These are phyloP conservation scores for Penicillium sp. DNA, from an alignment of 2,329 filamentous ascomycete species.

Conservation along the genomic window DNA sequence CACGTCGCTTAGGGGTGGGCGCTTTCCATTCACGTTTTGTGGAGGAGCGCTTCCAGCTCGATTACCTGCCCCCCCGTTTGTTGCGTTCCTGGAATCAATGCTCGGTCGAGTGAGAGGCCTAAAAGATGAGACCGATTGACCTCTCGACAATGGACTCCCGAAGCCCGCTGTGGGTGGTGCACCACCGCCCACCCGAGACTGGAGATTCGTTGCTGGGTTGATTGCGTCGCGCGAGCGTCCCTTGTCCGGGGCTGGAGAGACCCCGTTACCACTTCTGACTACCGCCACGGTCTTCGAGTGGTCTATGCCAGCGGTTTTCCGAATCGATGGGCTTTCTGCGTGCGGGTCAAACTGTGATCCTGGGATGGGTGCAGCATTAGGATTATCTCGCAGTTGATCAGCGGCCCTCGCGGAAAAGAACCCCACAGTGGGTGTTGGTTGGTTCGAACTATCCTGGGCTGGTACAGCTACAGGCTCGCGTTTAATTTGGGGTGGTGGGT, in stretches of 20 bases:
- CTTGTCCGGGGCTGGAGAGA: conserved; percentile 28
- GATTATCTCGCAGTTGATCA: conserved; percentile 50
- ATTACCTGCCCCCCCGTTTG: conserved; percentile 15
- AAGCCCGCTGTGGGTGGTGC: conserved; percentile 16
- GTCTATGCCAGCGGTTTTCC: conserved; percentile 82
- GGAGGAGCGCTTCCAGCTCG: conserved; percentile 19
- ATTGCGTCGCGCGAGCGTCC: conserved; percentile 30
- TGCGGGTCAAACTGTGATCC: conserved; percentile 63
- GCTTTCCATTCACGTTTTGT: conserved; percentile 35
- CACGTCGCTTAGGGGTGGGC: conserved; percentile 41
- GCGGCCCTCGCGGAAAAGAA: conserved; percentile 69
- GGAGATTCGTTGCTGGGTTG: conserved; percentile 31
- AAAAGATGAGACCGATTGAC: conserved; percentile 36
- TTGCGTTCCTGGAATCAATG: conserved; percentile 22
- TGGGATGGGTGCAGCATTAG: conserved; percentile 38
- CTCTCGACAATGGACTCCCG: conserved; percentile 30
- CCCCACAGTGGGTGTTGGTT: conserved; percentile 33
- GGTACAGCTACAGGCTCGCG: conserved; percentile 16
- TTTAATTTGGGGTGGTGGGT: conserved; percentile 21
- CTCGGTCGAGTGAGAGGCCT: conserved; percentile 42
- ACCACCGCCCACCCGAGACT: conserved; percentile 34
- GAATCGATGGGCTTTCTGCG: conserved; percentile 74
- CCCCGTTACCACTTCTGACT: conserved; percentile 41
- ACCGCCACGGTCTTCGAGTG: conserved; percentile 71
- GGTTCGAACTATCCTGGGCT: conserved; percentile 22